phyloP scores from a whole-genome alignment of 805 yeast genomes.

The Limtongozyma cylindracea region DNA sequence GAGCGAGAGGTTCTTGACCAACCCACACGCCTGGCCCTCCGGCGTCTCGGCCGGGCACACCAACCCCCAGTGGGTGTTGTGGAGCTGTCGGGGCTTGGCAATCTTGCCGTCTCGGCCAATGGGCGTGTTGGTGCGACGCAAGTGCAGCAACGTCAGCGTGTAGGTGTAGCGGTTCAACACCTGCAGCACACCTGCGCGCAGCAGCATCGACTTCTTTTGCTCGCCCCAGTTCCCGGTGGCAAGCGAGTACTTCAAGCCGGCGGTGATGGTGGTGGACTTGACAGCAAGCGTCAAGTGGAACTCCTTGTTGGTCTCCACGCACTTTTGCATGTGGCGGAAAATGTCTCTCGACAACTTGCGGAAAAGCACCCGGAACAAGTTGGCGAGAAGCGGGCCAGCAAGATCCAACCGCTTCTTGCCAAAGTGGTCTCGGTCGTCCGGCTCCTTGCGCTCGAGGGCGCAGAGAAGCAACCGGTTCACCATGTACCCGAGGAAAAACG shows the following conservation, averaged over 20 bases:
- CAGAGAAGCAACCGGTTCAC: slow-evolving; percentile 83
- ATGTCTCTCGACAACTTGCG: slow-evolving; percentile 91
- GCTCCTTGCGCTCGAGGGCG: slow-evolving; percentile 93
- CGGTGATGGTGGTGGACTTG: slow-evolving; percentile 88
- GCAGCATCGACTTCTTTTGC: slow-evolving; percentile 96
- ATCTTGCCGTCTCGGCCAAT: slow-evolving; percentile 98
- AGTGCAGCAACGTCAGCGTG: slow-evolving; percentile 94
- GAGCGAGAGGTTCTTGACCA: slow-evolving; percentile 84
- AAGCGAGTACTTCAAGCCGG: slow-evolving; percentile 88
- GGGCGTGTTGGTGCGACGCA: slow-evolving; percentile 97
- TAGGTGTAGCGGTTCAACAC: slow-evolving; percentile 94
- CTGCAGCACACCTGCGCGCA: slow-evolving; percentile 98
- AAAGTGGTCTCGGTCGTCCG: slow-evolving; percentile 98
- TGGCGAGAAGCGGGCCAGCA: slow-evolving; percentile 95
- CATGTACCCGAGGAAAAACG: slow-evolving; percentile 94
- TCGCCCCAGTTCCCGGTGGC: slow-evolving; percentile 99
- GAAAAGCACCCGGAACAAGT: slow-evolving; percentile 81
- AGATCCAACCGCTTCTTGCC: slow-evolving; percentile 96
- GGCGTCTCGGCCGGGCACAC: slow-evolving; percentile 99
- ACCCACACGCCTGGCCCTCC: slow-evolving; percentile 99
- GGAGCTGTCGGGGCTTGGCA: slow-evolving; percentile 97
- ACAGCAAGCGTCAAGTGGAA: slow-evolving; percentile 92
- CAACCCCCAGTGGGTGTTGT: slow-evolving; percentile 98
- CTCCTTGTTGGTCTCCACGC: slow-evolving; percentile 94
- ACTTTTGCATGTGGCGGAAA: slow-evolving; percentile 94